Evolutionary conservation across 2,329 filamentous ascomycete species (phyloP), one percentile per base, ranked within the genome.

Genomic region (Paraphoma sp.): DNA sequence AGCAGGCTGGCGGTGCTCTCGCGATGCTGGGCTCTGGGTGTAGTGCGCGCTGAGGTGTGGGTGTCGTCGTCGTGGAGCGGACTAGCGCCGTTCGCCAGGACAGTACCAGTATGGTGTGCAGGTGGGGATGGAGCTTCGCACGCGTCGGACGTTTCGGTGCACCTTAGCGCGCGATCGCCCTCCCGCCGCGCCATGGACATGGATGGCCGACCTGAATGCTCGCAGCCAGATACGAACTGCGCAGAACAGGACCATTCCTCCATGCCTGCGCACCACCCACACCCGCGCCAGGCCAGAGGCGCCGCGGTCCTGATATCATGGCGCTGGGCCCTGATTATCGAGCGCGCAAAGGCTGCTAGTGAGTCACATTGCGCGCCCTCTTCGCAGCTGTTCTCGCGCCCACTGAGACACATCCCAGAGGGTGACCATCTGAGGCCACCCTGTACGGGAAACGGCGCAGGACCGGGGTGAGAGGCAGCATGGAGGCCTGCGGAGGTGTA

Each of bases 361-460:
- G 68, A 71, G 71, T 74, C 71, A 74, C 65, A 63, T 63, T 62
- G 51, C 53, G 50, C 59, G 62, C 57, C 67, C 53, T 60, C 53
- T 46, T 38, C 55, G 36, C 47, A 17, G 46, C 41, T 18, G 43
- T 54, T 51, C 53, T 55, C 53, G 57, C 44, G 59, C 23, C 23
- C 14, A 48, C 60, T 64, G 62, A 64, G 62, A 64, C 62, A 59
- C 42, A 2, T 36, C 46, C 56, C 36, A 58, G 54, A 64, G 55
- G 59, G 62, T 74, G 71, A 74, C 70, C 71, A 61, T 61, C 53
- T 60, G 60, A 64, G 68, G 67, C 71, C 64, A 64, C 66, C 65
- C 63, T 67, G 66, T 45, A 43, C 62, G 59, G 59, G 45, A 56
- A 48, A 53, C 57, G 60, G 56, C 59, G 57, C 62, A 63, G 52